These are phyloP conservation scores for Coleophoma cylindrospora DNA, from an alignment of 2,329 filamentous ascomycete species.

Conservation along the genomic window DNA sequence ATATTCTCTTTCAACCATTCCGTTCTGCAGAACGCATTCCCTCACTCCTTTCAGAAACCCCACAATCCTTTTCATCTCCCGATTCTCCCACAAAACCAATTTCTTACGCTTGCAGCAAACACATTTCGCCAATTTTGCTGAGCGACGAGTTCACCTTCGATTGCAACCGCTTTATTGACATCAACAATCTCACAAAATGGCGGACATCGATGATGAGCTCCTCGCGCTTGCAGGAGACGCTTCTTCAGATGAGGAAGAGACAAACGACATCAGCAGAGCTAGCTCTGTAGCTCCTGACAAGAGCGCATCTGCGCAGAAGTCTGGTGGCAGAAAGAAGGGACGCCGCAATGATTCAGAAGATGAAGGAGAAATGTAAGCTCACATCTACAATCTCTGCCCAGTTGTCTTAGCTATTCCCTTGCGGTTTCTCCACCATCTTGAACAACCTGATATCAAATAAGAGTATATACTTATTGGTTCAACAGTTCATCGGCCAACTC, in stretches of 20 bases:
- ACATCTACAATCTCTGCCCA: background rate
- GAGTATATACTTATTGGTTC: background rate
- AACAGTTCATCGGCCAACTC: conserved; percentile 60
- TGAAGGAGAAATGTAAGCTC: conserved; percentile 76
- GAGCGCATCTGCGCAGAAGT: conserved; percentile 33
- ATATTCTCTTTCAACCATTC: background rate
- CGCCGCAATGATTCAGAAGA: conserved; percentile 63
- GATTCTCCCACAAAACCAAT: too few relatives aligned
- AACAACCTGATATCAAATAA: too few relatives aligned
- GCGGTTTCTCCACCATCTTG: too few relatives aligned
- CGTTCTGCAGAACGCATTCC: background rate
- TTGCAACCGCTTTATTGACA: background rate
- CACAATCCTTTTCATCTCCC: too few relatives aligned
- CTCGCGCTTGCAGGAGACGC: conserved; percentile 85
- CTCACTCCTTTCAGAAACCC: too few relatives aligned
- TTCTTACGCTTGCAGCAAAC: too few relatives aligned
- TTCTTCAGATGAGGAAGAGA: conserved; percentile 50
- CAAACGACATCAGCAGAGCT: conserved; percentile 46
- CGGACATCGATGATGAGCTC: conserved; percentile 88
- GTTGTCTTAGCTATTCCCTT: too few relatives aligned
- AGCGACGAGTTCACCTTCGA: conserved; percentile 1
- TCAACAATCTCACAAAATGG: conserved; percentile 50
- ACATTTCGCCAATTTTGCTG: background rate
- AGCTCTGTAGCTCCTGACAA: conserved; percentile 47
- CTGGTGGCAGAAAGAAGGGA: conserved; percentile 40